Evolutionary conservation across 225 moss, liverwort and hornwort genomes (phyloP), one percentile per base, ranked within the genome.

Genomic region (Bryum argenteum): DNA sequence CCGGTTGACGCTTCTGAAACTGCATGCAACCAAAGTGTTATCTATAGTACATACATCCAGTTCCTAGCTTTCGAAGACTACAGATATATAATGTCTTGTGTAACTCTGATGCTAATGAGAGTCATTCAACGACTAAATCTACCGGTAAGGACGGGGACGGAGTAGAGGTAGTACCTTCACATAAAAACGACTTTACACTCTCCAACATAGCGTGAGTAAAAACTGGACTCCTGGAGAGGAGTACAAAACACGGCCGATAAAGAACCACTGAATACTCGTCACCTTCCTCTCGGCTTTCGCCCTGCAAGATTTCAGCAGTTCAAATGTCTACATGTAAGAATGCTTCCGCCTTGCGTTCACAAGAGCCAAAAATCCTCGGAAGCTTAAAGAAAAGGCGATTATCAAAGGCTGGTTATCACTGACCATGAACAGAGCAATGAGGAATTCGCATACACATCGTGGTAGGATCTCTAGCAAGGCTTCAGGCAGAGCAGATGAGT

Each of bases 241-340:
- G 85, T 28, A 89, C 73, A 69, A 89, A 65, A 85, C 90, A 90
- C 33, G 94, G 90, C 19, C 79, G 75, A 72, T 84, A 61, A 5
- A 91, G 75, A 64, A 72, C 67, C 67, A 54, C 72, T 51, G 57
- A 74, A 80, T 45, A 50, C 71, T 71, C 51, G 10, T 78, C 79
- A 69, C 54, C 75, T 78, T 54, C 80, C 39, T 63, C 80, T 38
- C 58, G 70, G 71, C 59, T 45, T 59, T 72, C 75, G 54, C 70
- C 58, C 82, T 83, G 68, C 65, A 76, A 54, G 65, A 13, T 47
- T 70, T 59, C 71, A 78, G 55, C 74, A 83, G 52, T 33, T 65
- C n/a, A 68, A n/a, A 47, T 17, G 40, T 70, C 71, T 10, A 10
- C 63, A 53, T 8, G 4, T 28, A 71, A 48, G 53, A 39, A 21